phyloP scores from a whole-genome alignment of 2,329 filamentous ascomycete species.

The Iodosphaeria phyllophila region DNA sequence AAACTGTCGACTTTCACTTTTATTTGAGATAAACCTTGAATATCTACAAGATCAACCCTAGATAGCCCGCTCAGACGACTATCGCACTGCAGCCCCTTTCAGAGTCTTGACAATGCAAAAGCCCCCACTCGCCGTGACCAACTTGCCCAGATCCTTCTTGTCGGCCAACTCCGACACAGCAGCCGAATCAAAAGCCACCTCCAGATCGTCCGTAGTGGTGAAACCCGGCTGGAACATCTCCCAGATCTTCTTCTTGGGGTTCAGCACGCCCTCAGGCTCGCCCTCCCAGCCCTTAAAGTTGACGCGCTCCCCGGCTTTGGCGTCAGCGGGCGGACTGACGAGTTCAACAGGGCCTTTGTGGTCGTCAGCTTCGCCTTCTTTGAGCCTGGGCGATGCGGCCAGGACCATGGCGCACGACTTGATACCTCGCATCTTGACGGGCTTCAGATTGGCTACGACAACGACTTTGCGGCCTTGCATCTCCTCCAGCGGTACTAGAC shows the following conservation, averaged over 20 bases:
- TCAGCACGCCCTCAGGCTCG: constrained; percentile 80
- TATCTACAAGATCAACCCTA: neutral
- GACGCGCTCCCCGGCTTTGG: constrained; percentile 70
- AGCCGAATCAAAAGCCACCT: constrained; percentile 72
- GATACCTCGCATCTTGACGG: constrained; percentile 92
- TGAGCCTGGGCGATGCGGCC: constrained; percentile 69
- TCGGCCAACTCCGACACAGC: constrained; percentile 61
- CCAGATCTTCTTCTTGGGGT: constrained; percentile 99
- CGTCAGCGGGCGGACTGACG: constrained; percentile 60
- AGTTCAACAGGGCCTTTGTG: constrained; percentile 87
- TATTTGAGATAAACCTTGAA: neutral
- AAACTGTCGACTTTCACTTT: constrained; percentile 1
- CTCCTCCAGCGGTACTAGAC: constrained; percentile 76
- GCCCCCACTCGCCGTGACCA: constrained; percentile 62
- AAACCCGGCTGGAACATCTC: constrained; percentile 93
- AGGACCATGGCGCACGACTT: constrained; percentile 71
- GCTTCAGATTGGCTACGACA: constrained; percentile 94
- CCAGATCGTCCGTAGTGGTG: constrained; percentile 63
- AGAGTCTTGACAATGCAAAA: constrained; percentile 70
- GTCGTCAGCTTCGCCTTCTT: constrained; percentile 67
- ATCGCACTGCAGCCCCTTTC: constrained; percentile 68
- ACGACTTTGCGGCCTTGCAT: constrained; percentile 96
- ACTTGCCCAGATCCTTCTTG: constrained; percentile 45
- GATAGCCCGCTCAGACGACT: constrained; percentile 12
- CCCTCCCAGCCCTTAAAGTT: constrained; percentile 91